Conservation (phyloP, 2,329 filamentous ascomycete species). For the Proliferodiscus dingleyae region DNA sequence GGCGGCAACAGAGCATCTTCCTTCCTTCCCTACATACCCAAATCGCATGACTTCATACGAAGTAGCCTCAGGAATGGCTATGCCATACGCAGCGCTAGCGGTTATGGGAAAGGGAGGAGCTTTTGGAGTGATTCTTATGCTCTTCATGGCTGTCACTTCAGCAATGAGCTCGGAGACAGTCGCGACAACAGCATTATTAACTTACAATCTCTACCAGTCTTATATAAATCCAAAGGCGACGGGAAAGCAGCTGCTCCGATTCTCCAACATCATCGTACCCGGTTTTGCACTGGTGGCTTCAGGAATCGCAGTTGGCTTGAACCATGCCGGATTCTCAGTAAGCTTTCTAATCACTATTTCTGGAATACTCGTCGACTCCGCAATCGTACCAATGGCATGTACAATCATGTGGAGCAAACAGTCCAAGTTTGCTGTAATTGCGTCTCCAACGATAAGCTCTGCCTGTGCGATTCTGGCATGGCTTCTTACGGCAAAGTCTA, state of each 20-base stretch:
- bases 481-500: constrained; percentile 33
- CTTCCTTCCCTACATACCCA: constrained; percentile 54
- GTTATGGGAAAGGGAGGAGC: constrained; percentile 67
- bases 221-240: constrained; percentile 44
- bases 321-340: constrained; percentile 45
- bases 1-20: constrained; percentile 68
- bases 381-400: constrained; percentile 28
- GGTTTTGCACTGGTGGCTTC: constrained; percentile 43
- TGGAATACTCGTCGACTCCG: constrained; percentile 15
- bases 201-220: constrained; percentile 44
- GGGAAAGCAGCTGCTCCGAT: constrained; percentile 38
- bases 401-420: constrained; percentile 31
- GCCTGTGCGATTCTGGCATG: constrained; percentile 27
- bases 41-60: constrained; percentile 66
- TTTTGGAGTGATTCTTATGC: constrained; percentile 57
- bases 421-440: constrained; percentile 20
- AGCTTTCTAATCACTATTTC: constrained; percentile 33
- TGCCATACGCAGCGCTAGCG: constrained; percentile 66
- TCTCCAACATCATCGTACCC: constrained; percentile 43
- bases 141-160: constrained; percentile 72
- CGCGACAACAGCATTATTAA: constrained; percentile 38
- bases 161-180: constrained; percentile 4
- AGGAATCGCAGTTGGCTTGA: constrained; percentile 41
- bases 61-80: constrained; percentile 62
- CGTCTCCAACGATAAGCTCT: constrained; percentile 21